Conservation (phyloP, 495 filamentous ascomycete species). For the Penicillium nucicola region DNA sequence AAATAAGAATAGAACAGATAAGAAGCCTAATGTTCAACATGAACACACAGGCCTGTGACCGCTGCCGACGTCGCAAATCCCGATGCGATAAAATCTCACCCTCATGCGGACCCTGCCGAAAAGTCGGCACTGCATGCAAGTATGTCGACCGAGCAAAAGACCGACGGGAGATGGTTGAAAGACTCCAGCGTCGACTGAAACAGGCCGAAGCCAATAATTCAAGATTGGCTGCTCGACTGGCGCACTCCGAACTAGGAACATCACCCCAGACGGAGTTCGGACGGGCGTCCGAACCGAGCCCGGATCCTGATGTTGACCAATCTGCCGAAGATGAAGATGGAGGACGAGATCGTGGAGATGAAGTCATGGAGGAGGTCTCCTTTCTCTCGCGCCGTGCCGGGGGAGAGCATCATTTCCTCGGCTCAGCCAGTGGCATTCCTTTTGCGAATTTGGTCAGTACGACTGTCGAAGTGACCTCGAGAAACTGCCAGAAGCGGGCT, state of each 20-base stretch:
- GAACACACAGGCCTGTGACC: slow-evolving; percentile 15
- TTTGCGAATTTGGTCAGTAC: slow-evolving; percentile 20
- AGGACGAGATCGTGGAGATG: slow-evolving; percentile 8
- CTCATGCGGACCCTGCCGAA: slow-evolving; percentile 24
- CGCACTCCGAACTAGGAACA: too few relatives aligned
- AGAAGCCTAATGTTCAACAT: too few relatives aligned
- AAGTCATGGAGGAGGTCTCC: slow-evolving; percentile 23
- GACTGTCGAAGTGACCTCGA: too few relatives aligned
- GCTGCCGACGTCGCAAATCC: slow-evolving; percentile 31
- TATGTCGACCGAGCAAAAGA: slow-evolving; percentile 22
- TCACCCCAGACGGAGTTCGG: too few relatives aligned
- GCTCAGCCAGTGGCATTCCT: slow-evolving; percentile 19
- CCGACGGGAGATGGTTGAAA: slow-evolving; percentile 15
- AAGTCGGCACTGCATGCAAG: slow-evolving; percentile 15
- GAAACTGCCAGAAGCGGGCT: neutral
- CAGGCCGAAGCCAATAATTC: slow-evolving; percentile 16
- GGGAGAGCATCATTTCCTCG: slow-evolving; percentile 23
- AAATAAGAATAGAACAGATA: too few relatives aligned
- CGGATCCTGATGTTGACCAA: neutral
- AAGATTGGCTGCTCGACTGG: too few relatives aligned
- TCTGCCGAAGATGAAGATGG: neutral
- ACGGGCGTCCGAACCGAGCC: too few relatives aligned
- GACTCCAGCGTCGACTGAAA: slow-evolving; percentile 11
- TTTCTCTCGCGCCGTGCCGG: slow-evolving; percentile 24
- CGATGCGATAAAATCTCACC: slow-evolving; percentile 32